These are phyloP conservation scores for Saccharomycopsis sp. DNA, from an alignment of 805 yeast genomes.

Conservation along the genomic window DNA sequence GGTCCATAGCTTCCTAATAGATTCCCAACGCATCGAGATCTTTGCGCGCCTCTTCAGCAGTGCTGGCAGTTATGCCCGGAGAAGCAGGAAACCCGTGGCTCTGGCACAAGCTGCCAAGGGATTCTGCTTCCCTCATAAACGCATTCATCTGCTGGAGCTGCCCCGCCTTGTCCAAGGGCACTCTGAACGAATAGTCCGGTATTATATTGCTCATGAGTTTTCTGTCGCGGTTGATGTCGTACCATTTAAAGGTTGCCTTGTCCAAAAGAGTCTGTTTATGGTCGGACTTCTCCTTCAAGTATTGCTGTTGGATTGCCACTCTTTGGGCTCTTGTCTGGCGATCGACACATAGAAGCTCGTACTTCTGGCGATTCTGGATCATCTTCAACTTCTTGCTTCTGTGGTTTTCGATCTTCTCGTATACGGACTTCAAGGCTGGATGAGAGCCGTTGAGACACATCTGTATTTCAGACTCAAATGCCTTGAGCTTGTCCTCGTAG, in stretches of 20 bases:
- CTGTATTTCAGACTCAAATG: conserved; percentile 74
- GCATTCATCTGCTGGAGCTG: conserved; percentile 64
- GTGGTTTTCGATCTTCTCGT: conserved; percentile 62
- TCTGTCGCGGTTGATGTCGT: conserved; percentile 83
- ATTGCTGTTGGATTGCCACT: conserved; percentile 79
- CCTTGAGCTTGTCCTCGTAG: conserved; percentile 73
- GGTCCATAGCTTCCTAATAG: neutral
- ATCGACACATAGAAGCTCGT: conserved; percentile 69
- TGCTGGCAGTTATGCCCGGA: conserved; percentile 56
- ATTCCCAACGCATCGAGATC: conserved; percentile 57
- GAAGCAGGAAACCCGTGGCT: conserved; percentile 80
- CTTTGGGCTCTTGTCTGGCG: conserved; percentile 76
- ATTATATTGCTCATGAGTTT: conserved; percentile 64
- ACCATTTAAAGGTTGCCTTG: conserved; percentile 82
- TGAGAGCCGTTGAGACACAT: conserved; percentile 86
- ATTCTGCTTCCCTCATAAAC: conserved; percentile 61
- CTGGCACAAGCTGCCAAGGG: conserved; percentile 57
- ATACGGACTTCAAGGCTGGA: conserved; percentile 75
- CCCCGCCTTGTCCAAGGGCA: conserved; percentile 36
- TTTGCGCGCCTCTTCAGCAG: conserved; percentile 63
- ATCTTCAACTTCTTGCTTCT: conserved; percentile 61
- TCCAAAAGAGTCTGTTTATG: conserved; percentile 56
- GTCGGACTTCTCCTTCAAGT: conserved; percentile 60
- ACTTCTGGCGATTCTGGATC: conserved; percentile 46
- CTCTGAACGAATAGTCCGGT: conserved; percentile 38